Evolutionary conservation across 805 yeast species (phyloP), one percentile per base, ranked within the genome.

Genomic region (Pichia phayaonensis): DNA sequence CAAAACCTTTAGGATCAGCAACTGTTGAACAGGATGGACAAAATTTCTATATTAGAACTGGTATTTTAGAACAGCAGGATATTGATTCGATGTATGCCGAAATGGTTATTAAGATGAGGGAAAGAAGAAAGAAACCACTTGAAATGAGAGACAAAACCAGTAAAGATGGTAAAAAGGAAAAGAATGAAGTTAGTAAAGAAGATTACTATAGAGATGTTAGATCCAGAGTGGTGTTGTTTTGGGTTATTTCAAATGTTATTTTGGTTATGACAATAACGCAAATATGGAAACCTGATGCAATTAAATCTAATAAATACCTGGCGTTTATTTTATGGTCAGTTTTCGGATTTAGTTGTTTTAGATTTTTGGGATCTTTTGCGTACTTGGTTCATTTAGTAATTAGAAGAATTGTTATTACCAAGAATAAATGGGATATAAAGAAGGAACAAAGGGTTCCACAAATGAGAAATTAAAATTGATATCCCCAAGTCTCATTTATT

Each of bases 141-240:
- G 72, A 74, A 40, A 76, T 81, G 56, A 67, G 72, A 52, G 67
- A 67, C 46, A 72, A 69, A 18, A 69, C 71, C 24, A 64, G 62
- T 11, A 68, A 69, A 11, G 70, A 69, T 13, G 69, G 71, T 34
- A 64, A 61, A 10, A 67, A 68, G 8, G n/a, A 45, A 20, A 69
- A 72, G 38, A 71, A 71, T 18, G 67, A 63, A 21, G 59, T 69
- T 23, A 73, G 70, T 45, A 77, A 77, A 20, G 89, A 87, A 58
- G 99, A 94, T 65, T 92, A 94, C 65, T 95, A 94, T 63, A 81
- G 96, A 63, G 96, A 92, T 64, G 85, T 94, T 22, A 82, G 99
- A 71, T 88, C 99, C 1, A 78, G 94, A 57, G 97, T 94, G 47
- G 99, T 94, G n/a, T 77, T 94, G 61, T 70, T 81, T n/a, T 94